These are phyloP conservation scores for Trichoderma sp. DNA, from an alignment of 2,329 filamentous ascomycete genomes.

Conservation along the genomic window DNA sequence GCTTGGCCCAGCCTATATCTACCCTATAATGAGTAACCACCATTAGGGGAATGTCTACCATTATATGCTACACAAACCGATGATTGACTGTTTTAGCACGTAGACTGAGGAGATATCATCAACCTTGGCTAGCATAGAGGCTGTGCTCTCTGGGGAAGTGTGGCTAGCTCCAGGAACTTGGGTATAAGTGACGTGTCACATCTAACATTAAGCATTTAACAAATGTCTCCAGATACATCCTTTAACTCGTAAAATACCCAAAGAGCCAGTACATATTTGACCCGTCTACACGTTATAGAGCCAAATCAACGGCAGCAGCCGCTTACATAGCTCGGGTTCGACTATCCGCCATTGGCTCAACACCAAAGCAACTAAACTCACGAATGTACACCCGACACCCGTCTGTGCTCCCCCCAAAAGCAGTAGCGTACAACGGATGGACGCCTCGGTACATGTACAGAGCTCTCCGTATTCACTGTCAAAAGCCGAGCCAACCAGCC, in stretches of 20 bases:
- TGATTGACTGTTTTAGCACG: background rate
- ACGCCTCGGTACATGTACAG: background rate
- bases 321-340: background rate
- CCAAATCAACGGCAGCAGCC: background rate
- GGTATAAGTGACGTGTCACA: background rate
- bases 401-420: background rate
- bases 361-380: background rate
- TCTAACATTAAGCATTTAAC: background rate
- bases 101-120: background rate
- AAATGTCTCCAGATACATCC: background rate
- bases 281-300: background rate
- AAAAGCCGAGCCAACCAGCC: conserved; percentile 6
- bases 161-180: background rate
- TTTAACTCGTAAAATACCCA: background rate
- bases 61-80: background rate
- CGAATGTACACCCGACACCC: background rate
- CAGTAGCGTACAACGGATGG: background rate
- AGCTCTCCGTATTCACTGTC: background rate
- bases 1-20: too few species aligned
- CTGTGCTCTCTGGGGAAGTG: background rate
- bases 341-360: background rate
- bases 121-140: background rate
- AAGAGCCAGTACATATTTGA: background rate
- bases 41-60: background rate
- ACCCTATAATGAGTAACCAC: background rate